Evolutionary conservation across 2,329 filamentous ascomycete genomes (phyloP).

Genomic region (Aspergillus tamarii): DNA sequence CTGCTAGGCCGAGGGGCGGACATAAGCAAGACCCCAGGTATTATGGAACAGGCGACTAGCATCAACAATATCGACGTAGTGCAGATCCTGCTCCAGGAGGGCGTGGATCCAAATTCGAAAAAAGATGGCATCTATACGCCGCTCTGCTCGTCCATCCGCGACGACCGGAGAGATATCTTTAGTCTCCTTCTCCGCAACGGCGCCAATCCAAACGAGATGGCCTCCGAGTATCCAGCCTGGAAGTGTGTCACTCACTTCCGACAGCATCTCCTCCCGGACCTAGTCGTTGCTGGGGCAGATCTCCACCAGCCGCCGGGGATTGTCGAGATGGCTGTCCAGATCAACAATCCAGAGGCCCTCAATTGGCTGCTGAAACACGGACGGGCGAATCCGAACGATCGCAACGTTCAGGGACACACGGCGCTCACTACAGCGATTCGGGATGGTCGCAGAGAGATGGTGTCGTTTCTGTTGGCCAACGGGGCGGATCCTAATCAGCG

Average conservation of each 20-base stretch:
- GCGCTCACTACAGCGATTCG: slow-evolving; percentile 68
- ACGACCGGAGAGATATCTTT: slow-evolving; percentile 66
- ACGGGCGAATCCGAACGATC: slow-evolving; percentile 64
- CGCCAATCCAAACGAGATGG: slow-evolving; percentile 57
- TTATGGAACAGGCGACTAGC: slow-evolving; percentile 66
- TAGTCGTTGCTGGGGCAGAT: slow-evolving; percentile 64
- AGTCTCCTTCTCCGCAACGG: slow-evolving; percentile 59
- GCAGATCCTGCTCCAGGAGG: slow-evolving; percentile 59
- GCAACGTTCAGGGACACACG: slow-evolving; percentile 60
- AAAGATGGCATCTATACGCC: slow-evolving; percentile 71
- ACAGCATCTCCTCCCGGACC: slow-evolving; percentile 61
- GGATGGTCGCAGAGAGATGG: slow-evolving; percentile 61
- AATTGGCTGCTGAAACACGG: slow-evolving; percentile 62
- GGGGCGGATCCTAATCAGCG: slow-evolving; percentile 66
- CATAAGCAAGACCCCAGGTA: slow-evolving; percentile 61
- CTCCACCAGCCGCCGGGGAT: slow-evolving; percentile 65
- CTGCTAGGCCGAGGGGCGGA: slow-evolving; percentile 66
- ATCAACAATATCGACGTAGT: slow-evolving; percentile 67
- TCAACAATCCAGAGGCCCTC: slow-evolving; percentile 64
- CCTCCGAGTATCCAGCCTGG: slow-evolving; percentile 67
- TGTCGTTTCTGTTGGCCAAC: slow-evolving; percentile 60
- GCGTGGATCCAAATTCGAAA: slow-evolving; percentile 62
- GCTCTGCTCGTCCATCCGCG: slow-evolving; percentile 68
- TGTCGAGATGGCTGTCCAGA: slow-evolving; percentile 64
- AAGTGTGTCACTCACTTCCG: slow-evolving; percentile 70